These are phyloP conservation scores for Cercospora citrullina DNA, from an alignment of 2,329 filamentous ascomycete species.

Conservation along the genomic window DNA sequence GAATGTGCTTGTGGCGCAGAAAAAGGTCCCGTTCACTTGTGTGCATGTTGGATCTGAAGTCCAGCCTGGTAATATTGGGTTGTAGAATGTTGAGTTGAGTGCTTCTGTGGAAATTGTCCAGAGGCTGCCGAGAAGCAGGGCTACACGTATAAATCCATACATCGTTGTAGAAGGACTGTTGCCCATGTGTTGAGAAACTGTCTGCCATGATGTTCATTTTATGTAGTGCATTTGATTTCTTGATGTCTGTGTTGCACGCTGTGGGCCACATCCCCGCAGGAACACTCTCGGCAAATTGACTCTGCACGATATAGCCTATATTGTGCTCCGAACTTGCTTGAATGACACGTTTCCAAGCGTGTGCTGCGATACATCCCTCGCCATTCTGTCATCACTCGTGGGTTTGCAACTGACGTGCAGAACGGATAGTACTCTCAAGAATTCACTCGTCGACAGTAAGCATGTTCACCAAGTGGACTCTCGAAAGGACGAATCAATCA, in stretches of 20 bases:
- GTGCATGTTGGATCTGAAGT: conserved; percentile 50
- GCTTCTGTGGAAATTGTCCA: background rate
- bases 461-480: too few species aligned
- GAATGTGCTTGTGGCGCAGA: conserved; percentile 50
- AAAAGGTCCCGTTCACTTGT: conserved; percentile 46
- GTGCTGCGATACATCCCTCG: too few species aligned
- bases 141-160: background rate
- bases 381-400: too few species aligned
- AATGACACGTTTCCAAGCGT: too few species aligned
- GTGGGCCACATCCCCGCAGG: background rate
- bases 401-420: too few species aligned
- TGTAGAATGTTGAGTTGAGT: conserved; percentile 36
- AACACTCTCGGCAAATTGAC: background rate
- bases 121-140: background rate
- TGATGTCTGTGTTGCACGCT: background rate
- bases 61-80: conserved; percentile 51
- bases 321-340: too few species aligned
- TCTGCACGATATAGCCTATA: background rate
- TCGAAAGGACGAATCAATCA: too few species aligned
- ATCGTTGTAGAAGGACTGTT: background rate
- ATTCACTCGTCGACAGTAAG: too few species aligned
- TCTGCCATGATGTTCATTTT: background rate
- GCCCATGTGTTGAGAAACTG: background rate
- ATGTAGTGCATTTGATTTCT: background rate
- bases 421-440: too few species aligned